phyloP scores from a whole-genome alignment of 176 grass and related monocot genomes.

The Phoenix roebelenii region DNA sequence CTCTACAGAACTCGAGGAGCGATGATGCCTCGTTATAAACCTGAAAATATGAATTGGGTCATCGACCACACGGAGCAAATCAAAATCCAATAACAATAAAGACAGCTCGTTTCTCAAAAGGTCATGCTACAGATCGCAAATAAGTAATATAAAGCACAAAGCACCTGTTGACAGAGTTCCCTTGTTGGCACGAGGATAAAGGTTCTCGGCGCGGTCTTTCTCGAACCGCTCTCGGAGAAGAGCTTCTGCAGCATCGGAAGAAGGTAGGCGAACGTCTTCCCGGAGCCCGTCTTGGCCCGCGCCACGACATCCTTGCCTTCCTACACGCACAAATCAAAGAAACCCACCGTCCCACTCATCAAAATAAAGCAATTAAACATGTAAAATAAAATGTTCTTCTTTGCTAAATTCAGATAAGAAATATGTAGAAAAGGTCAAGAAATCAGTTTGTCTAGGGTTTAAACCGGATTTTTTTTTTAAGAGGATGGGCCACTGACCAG shows the following conservation, averaged over 20 bases:
- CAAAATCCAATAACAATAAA: constrained; percentile 12
- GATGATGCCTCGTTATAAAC: constrained; percentile 70
- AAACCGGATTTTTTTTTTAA: too few species aligned
- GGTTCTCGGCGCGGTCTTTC: constrained; percentile 54
- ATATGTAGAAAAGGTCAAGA: too few species aligned
- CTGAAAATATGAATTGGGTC: constrained; percentile 14
- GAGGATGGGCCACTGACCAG: constrained; percentile 31
- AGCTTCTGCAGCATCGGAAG: constrained; percentile 83
- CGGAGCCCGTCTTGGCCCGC: constrained; percentile 79
- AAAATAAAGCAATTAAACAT: not conserved
- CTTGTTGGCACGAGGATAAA: constrained; percentile 81
- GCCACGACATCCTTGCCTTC: constrained; percentile 95
- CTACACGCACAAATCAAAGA: constrained; percentile 23
- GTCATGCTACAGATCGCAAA: too few species aligned
- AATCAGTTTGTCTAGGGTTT: too few species aligned
- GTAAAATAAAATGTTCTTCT: too few species aligned
- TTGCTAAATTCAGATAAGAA: too few species aligned
- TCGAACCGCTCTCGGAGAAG: constrained; percentile 40
- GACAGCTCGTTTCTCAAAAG: too few species aligned
- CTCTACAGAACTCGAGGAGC: constrained; percentile 73
- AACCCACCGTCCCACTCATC: not conserved
- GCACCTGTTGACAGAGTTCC: constrained; percentile 85
- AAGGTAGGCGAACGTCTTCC: constrained; percentile 86
- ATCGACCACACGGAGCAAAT: not conserved
- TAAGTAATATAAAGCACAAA: not conserved